Evolutionary conservation across 306 rosid species (phyloP), one percentile per base, ranked within the genome.

Genomic region (Glycine latifolia): DNA sequence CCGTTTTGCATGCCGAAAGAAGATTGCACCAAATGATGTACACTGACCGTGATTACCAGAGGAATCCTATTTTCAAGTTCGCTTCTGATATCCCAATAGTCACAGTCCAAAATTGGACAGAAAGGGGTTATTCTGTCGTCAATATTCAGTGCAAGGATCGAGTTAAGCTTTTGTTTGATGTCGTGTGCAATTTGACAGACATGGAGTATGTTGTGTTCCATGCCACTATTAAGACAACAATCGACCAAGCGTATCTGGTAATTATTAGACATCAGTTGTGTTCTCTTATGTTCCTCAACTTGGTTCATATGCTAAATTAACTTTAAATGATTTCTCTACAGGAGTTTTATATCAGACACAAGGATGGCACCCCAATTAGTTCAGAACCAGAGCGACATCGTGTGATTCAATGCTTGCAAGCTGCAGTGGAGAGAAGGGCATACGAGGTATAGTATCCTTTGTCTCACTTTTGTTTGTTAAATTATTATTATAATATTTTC

Each of bases 141-240:
- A 91, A 89, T 83, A 80, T 95, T 78, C 97, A 91, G 83, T 95
- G 99, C 87, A 93, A 89, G 84, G 99, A 95, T 82, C 78, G 99
- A 52, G 47, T 66, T 5, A 95, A 89, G 85, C 94, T 95, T 20
- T 77, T 93, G 78, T 95, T 93, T n/a, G 99, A 95, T 77, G 94
- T 95, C 47, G 91, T 95, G 26, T 93, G 97, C 86, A 95, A 93
- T 44, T 82, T 95, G 85, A 95, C 99, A 3, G 97, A 93, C 78
- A 93, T 95, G 99, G 92, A 90, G 69, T 95, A 95, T 82, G 93
- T 93, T 60, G 98, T 95, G 76, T 95, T 93, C 83, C 99, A 95
- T 67, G 99, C 94, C 41, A 95, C 96, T 5, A 83, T 93, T 35
- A 87, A 89, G 72, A 88, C 99, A 17, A 79, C 89, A 10, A 73